phyloP scores from a whole-genome alignment of 164 flowering plant species.

The Umbellularia californica region DNA sequence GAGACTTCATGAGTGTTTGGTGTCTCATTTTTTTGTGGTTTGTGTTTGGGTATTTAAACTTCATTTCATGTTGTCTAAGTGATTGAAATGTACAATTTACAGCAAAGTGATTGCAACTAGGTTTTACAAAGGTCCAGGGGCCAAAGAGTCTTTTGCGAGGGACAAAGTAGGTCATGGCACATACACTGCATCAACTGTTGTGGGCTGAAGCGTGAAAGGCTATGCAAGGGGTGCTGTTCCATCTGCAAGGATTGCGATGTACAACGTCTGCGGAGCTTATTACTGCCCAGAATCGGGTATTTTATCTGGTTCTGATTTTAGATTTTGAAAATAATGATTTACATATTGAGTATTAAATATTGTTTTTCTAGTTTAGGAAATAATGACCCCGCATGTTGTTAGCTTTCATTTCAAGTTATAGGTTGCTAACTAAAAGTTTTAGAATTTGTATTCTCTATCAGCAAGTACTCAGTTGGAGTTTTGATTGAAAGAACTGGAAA shows the following conservation, averaged over 20 bases:
- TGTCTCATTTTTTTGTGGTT: neutral
- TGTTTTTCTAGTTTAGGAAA: too few relatives aligned
- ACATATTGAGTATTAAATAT: too few relatives aligned
- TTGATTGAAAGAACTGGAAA: too few relatives aligned
- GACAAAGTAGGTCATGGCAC: constrained; percentile 74
- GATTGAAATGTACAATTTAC: neutral
- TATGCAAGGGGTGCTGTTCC: constrained; percentile 75
- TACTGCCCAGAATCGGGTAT: constrained; percentile 69
- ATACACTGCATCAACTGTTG: constrained; percentile 74
- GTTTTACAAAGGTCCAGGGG: neutral
- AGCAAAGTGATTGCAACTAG: constrained; percentile 49
- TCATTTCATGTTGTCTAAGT: neutral
- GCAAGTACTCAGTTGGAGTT: too few relatives aligned
- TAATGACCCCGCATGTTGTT: too few relatives aligned
- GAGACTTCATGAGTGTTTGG: too few relatives aligned
- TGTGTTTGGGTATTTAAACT: too few relatives aligned
- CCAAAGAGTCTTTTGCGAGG: neutral
- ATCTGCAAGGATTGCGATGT: constrained; percentile 61
- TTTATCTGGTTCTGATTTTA: constrained; percentile 70
- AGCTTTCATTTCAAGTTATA: too few relatives aligned
- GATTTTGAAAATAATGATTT: too few relatives aligned
- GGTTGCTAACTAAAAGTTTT: too few relatives aligned
- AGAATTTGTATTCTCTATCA: too few relatives aligned
- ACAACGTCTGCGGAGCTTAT: constrained; percentile 69
- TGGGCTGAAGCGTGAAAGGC: constrained; percentile 44